Conservation (phyloP, 257 asterid genomes). For the Nicotiana benthamiana region DNA sequence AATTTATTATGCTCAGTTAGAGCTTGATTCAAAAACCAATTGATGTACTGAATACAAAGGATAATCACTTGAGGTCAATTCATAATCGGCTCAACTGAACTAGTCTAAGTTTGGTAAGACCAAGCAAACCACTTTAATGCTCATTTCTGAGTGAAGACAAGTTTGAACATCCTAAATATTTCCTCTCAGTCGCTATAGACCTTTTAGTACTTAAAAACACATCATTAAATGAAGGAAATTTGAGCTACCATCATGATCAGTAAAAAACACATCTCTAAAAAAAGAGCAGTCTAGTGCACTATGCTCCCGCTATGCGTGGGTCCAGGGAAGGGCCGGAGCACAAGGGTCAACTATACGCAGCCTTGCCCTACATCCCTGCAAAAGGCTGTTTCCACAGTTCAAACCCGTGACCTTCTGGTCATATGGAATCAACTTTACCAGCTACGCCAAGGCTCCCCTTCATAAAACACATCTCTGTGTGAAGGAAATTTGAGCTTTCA, state of each 20-base stretch:
- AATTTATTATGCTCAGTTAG: neutral
- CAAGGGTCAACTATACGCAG: too few species aligned
- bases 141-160: neutral
- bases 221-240: neutral
- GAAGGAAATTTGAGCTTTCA: neutral
- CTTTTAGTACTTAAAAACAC: neutral
- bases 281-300: too few species aligned
- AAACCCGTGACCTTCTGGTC: too few species aligned
- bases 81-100: neutral
- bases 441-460: too few species aligned
- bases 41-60: neutral
- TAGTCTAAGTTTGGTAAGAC: neutral
- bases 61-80: neutral
- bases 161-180: neutral
- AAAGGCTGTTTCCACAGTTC: too few species aligned
- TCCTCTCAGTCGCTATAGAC: neutral
- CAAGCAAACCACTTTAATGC: neutral
- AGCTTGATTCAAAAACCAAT: neutral
- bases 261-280: neutral
- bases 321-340: too few species aligned
- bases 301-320: too few species aligned
- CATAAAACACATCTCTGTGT: neutral
- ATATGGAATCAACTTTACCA: too few species aligned
- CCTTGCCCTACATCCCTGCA: too few species aligned
- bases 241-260: neutral